These are phyloP conservation scores for Ophiostoma angusticollis DNA, from an alignment of 2,329 filamentous ascomycete species.

Conservation along the genomic window DNA sequence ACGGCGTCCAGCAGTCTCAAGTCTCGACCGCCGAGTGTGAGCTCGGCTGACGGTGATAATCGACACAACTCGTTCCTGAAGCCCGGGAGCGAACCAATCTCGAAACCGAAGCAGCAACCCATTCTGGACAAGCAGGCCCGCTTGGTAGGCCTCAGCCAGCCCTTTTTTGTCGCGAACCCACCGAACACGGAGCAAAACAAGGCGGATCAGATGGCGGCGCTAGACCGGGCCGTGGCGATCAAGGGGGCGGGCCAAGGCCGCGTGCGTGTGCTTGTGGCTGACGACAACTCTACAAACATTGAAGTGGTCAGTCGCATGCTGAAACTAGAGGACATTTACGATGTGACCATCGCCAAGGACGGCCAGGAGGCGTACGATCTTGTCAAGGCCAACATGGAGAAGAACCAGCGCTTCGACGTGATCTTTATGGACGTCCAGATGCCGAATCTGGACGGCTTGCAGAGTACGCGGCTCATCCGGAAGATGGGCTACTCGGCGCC, in stretches of 20 bases:
- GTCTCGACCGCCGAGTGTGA: conserved; percentile 36
- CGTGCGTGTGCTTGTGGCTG: conserved; percentile 73
- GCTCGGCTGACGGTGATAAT: conserved; percentile 27
- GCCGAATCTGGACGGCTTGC: conserved; percentile 82
- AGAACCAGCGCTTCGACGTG: conserved; percentile 61
- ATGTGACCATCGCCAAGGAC: conserved; percentile 78
- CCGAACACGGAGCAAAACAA: conserved; percentile 23
- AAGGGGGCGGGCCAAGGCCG: conserved; percentile 44
- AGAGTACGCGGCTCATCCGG: conserved; percentile 74
- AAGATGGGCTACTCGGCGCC: conserved; percentile 77
- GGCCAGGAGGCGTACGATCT: conserved; percentile 79
- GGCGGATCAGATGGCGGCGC: conserved; percentile 50
- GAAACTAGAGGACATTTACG: conserved; percentile 68
- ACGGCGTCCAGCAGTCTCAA: conserved; percentile 41
- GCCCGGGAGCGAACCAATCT: conserved; percentile 8
- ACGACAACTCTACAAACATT: conserved; percentile 49
- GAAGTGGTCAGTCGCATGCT: conserved; percentile 49
- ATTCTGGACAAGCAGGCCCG: conserved; percentile 59
- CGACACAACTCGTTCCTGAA: conserved; percentile 19
- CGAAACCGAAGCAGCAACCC: conserved; percentile 20
- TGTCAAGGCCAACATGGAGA: conserved; percentile 71
- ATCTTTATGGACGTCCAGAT: conserved; percentile 97
- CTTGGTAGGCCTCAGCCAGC: conserved; percentile 68
- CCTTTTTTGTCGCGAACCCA: conserved; percentile 53
- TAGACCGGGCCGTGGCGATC: conserved; percentile 50